Evolutionary conservation across 2,329 filamentous ascomycete species (phyloP).

Genomic region (Arthrobotrys conoides): DNA sequence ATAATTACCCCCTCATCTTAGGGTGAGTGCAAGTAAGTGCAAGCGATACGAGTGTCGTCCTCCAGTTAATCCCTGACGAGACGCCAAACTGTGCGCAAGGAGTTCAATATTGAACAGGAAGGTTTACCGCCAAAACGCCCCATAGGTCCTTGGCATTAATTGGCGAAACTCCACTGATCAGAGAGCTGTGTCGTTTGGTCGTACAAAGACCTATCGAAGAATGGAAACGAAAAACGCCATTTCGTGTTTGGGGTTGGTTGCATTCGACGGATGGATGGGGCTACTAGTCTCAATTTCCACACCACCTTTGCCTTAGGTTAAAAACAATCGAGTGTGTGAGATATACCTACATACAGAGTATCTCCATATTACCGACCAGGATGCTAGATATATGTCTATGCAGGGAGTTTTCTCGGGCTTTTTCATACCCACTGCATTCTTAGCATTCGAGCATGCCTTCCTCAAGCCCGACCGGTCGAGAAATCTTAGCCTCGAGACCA

Average conservation of each 20-base stretch:
- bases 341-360: slow-evolving; percentile 18
- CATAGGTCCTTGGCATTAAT: slow-evolving; percentile 1
- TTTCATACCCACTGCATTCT: slow-evolving; percentile 32
- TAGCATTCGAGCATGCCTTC: not conserved
- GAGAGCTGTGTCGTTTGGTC: slow-evolving; percentile 27
- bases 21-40: not conserved
- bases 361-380: slow-evolving; percentile 37
- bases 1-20: not conserved
- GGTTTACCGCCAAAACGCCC: slow-evolving; percentile 46
- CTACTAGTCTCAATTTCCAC: slow-evolving; percentile 14
- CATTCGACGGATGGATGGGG: slow-evolving; percentile 12
- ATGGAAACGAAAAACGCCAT: slow-evolving; percentile 36
- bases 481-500: slow-evolving; percentile 49
- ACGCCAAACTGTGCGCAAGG: slow-evolving; percentile 27
- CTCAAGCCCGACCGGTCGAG: slow-evolving; percentile 29
- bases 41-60: slow-evolving; percentile 32
- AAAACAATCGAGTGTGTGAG: slow-evolving; percentile 25
- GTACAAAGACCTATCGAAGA: slow-evolving; percentile 24
- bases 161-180: slow-evolving; percentile 26
- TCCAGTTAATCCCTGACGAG: slow-evolving; percentile 47
- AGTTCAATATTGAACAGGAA: slow-evolving; percentile 23
- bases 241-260: slow-evolving; percentile 3
- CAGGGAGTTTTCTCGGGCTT: slow-evolving; percentile 20
- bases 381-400: slow-evolving; percentile 28
- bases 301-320: slow-evolving; percentile 16